Base-by-base conservation (phyloP, 139 green algal genomes). In the Yamagishiella unicocca region DNA sequence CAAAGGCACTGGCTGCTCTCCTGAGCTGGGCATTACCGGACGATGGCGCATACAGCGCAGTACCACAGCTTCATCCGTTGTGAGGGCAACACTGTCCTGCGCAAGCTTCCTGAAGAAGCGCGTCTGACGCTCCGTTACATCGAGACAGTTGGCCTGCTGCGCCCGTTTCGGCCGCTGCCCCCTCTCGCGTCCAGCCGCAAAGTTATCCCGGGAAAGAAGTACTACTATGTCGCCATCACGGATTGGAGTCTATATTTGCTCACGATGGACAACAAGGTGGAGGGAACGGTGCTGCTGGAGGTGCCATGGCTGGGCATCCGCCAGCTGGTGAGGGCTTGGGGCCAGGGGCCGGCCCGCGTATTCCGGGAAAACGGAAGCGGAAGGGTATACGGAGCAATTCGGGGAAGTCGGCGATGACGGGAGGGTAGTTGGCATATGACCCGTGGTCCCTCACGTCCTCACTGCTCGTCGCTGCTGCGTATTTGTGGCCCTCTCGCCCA, bases 221-320 rank as follows among this genome's bases (percentile, higher is more conserved):
- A 42, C 25, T 90, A 86, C 66, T 84, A 90, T 33, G 67, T 85
- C 2, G 85, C 46, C 1, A 42, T 90, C 1, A 90, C 76, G 2
- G 85, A 90, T 67, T 90, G 85, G 85, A 81, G 45, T 2, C 29
- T 90, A 29, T 64, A 81, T 10, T 29, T 82, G 9, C 75, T 90
- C 4, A 73, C 85, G 0, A 85, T 82, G 42, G 66, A 85, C 50
- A 71, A 78, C 61, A 80, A 72, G 27, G 72, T 70, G 25, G 80
- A 90, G 46, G 50, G 64, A 17, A 77, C 37, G 21, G 76, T 90
- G 53, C 46, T 90, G 22, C 85, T 90, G 0, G 85, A 90, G 29
- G 17, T 90, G n/a, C 85, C 85, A 22, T 80, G 80, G 76, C 77
- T 90, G 17, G 81, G 53, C 66, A 55, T 90, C 35, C 81, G 46